These are phyloP conservation scores for Oidiodendron maius DNA, from an alignment of 495 filamentous ascomycete genomes.

Conservation along the genomic window DNA sequence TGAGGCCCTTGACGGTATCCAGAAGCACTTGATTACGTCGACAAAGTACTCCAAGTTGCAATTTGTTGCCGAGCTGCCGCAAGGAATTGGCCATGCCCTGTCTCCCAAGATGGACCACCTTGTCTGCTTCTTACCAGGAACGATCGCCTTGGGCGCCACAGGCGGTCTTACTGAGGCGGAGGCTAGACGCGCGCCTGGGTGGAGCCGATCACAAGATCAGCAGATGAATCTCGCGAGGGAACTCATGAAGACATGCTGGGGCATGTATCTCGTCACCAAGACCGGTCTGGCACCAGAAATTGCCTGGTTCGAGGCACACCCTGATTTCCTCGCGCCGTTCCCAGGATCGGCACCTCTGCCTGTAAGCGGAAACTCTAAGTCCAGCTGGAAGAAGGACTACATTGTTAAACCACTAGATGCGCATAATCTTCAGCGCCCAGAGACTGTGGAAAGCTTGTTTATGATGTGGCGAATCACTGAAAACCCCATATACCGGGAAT, in stretches of 20 bases:
- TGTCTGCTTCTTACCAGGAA: conserved; percentile 93
- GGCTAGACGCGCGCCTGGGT: too few species aligned
- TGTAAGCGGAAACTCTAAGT: conserved; percentile 39
- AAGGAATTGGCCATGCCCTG: conserved; percentile 56
- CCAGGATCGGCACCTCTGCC: conserved; percentile 2
- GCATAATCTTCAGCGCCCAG: conserved; percentile 88
- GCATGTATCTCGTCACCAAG: conserved; percentile 77
- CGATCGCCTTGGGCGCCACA: conserved; percentile 81
- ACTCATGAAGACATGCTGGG: conserved; percentile 94
- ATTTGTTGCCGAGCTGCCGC: conserved; percentile 75
- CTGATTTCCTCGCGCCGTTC: conserved; percentile 40
- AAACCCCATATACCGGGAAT: conserved; percentile 78
- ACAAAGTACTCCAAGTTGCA: conserved; percentile 70
- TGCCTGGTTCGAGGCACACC: conserved; percentile 69
- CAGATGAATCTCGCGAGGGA: conserved; percentile 79
- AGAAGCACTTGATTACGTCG: conserved; percentile 84
- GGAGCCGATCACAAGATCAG: conserved; percentile 71
- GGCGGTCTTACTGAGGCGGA: conserved; percentile 62
- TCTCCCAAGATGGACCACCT: conserved; percentile 96
- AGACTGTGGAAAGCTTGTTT: conserved; percentile 87
- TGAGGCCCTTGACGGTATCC: conserved; percentile 71
- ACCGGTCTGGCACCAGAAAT: conserved; percentile 90
- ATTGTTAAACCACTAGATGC: conserved; percentile 64
- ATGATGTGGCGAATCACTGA: conserved; percentile 97
- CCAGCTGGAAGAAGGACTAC: conserved; percentile 65